Conservation (phyloP, 78 protist species). For the Mantamonas sphyraenae region DNA sequence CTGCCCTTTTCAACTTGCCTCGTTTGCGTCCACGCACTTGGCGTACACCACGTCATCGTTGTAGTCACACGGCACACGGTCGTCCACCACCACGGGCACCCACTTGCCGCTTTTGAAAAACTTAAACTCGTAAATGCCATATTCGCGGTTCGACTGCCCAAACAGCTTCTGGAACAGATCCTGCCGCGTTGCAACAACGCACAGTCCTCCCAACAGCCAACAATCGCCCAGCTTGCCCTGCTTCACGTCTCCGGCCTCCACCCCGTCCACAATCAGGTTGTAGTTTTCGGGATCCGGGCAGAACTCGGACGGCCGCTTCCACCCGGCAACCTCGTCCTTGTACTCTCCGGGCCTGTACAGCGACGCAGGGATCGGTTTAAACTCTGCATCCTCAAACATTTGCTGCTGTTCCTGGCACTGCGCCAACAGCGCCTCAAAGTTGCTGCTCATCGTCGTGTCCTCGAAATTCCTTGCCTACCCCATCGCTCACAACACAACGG, state of each 20-base stretch:
- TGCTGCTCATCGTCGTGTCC: too few species aligned
- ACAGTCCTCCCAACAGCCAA: slow-evolving; percentile 28
- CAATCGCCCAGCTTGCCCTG: slow-evolving; percentile 47
- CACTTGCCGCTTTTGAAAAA: not conserved
- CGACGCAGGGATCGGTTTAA: too few species aligned
- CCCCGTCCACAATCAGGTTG: slow-evolving; percentile 9
- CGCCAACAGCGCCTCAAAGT: too few species aligned
- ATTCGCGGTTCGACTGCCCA: not conserved
- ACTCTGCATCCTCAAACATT: too few species aligned
- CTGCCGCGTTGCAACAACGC: not conserved
- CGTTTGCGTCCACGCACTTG: not conserved
- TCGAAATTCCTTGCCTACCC: not conserved
- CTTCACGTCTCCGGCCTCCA: not conserved
- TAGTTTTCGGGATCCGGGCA: not conserved
- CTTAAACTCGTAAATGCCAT: not conserved
- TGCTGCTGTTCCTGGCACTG: too few species aligned
- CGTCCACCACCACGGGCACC: not conserved
- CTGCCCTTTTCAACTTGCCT: not conserved
- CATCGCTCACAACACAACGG: too few species aligned
- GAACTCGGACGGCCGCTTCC: not conserved
- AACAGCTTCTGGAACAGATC: not conserved
- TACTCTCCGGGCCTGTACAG: too few species aligned
- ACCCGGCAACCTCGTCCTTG: not conserved
- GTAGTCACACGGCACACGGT: not conserved
- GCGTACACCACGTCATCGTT: not conserved